phyloP scores from a whole-genome alignment of 2,329 filamentous ascomycete species.

The Sclerotinia glacialis region DNA sequence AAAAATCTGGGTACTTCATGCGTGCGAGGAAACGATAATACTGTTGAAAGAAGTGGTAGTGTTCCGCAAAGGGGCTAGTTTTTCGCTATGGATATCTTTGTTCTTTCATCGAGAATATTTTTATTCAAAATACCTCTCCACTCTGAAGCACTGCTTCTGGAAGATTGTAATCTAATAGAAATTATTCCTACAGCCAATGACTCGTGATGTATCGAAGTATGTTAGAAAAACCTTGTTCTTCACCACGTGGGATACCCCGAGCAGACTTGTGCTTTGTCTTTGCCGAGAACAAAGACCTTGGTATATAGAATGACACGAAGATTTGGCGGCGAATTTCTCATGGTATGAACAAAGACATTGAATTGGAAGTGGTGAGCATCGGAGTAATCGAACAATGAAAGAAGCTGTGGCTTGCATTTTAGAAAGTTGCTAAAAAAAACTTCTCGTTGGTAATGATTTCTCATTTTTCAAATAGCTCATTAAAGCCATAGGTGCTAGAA shows the following conservation, averaged over 20 bases:
- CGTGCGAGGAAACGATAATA: not conserved
- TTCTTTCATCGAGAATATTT: not conserved
- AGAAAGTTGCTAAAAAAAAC: not conserved
- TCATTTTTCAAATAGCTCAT: not conserved
- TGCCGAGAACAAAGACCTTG: not conserved
- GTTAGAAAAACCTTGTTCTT: not conserved
- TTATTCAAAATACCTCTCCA: not conserved
- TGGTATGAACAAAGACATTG: not conserved
- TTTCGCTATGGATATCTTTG: not conserved
- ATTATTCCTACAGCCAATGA: not conserved
- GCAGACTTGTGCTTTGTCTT: not conserved
- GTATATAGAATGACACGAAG: not conserved
- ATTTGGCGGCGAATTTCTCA: not conserved
- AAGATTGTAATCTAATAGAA: not conserved
- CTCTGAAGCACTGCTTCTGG: not conserved
- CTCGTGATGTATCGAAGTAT: not conserved
- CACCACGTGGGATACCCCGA: not conserved
- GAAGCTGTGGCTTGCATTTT: not conserved
- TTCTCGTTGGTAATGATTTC: not conserved
- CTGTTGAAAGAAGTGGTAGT: conserved; percentile 4
- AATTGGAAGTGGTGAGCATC: not conserved
- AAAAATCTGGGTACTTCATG: not conserved
- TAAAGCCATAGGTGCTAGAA: not conserved
- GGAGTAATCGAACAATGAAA: not conserved
- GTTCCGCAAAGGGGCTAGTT: conserved; percentile 1